These are phyloP conservation scores for Chrysochromulina tobinii DNA, from an alignment of 78 protist species.

Conservation along the genomic window DNA sequence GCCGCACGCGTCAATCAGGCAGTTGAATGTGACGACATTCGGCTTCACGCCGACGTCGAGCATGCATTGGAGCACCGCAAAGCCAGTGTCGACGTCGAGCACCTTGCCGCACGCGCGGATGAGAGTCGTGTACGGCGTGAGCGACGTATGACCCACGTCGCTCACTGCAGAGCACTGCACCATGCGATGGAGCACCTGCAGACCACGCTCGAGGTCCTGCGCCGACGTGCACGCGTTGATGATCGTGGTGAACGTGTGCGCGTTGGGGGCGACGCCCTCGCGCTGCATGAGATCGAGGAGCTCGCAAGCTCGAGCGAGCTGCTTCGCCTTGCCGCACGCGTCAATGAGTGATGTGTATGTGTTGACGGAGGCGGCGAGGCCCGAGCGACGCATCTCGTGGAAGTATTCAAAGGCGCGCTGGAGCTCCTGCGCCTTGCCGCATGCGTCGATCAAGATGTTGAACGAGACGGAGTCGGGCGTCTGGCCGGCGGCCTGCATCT, in stretches of 20 bases:
- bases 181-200: too few relatives aligned
- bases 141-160: too few relatives aligned
- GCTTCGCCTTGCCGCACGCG: neutral
- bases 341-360: neutral
- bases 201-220: neutral
- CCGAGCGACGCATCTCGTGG: neutral
- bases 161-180: too few relatives aligned
- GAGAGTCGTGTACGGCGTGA: too few relatives aligned
- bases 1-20: neutral
- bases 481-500: neutral
- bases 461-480: neutral
- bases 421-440: constrained; percentile 17
- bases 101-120: too few relatives aligned
- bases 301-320: neutral
- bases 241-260: neutral
- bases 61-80: too few relatives aligned
- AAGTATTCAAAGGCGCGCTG: neutral
- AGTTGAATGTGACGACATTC: too few relatives aligned
- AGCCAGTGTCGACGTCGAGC: too few relatives aligned
- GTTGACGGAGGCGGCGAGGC: neutral
- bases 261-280: neutral
- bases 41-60: too few relatives aligned
- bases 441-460: constrained; percentile 17
- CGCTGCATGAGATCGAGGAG: neutral
- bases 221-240: neutral